phyloP scores from a whole-genome alignment of 306 rosid species.

The Rosa persica region DNA sequence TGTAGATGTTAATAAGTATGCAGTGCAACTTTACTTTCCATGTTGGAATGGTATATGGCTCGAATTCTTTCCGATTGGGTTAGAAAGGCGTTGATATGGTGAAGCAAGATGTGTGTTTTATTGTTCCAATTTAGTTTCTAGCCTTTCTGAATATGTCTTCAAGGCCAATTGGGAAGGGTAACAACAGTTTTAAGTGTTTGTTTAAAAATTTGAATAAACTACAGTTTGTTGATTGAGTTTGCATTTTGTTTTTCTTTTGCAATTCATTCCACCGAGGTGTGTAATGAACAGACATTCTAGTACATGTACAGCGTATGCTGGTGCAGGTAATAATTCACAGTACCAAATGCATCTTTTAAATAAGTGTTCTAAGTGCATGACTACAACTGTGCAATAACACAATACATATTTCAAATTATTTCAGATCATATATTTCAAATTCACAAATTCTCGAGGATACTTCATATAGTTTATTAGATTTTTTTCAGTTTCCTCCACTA shows the following conservation, averaged over 20 bases:
- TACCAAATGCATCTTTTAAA: too few relatives aligned
- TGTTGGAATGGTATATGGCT: neutral
- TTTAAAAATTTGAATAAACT: neutral
- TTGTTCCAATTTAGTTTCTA: neutral
- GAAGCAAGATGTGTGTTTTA: neutral
- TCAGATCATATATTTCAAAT: too few relatives aligned
- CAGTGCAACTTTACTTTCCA: neutral
- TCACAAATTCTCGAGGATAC: too few relatives aligned
- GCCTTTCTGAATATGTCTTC: slow-evolving; percentile 1
- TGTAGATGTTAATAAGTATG: neutral
- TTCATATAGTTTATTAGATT: too few relatives aligned
- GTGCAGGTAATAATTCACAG: too few relatives aligned
- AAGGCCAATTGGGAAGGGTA: neutral
- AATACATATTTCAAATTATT: too few relatives aligned
- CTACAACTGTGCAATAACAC: too few relatives aligned
- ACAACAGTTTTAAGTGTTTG: neutral
- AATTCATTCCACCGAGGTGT: too few relatives aligned
- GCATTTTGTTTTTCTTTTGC: neutral
- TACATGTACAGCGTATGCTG: too few relatives aligned
- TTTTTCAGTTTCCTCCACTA: too few relatives aligned
- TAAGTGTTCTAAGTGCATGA: too few relatives aligned
- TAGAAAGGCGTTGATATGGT: neutral
- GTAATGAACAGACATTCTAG: too few relatives aligned
- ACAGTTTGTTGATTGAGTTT: neutral
- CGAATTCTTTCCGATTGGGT: neutral